Evolutionary conservation across 108 stramenopile genomes (phyloP).

Genomic region (Nitzschia inconspicua): DNA sequence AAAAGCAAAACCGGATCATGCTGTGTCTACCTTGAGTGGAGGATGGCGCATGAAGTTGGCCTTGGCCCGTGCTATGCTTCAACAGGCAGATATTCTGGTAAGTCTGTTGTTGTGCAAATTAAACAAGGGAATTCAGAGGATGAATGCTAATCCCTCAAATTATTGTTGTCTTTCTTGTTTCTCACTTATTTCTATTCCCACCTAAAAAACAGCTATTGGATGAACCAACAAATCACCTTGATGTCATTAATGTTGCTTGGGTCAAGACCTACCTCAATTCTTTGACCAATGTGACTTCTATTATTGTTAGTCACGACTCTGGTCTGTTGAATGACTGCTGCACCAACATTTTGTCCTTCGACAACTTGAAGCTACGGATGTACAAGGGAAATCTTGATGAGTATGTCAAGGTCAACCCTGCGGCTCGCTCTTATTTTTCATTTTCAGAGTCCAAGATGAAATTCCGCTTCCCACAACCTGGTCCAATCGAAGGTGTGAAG

Average conservation of each 20-base stretch:
- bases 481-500: conserved; percentile 97
- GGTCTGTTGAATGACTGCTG: conserved; percentile 99
- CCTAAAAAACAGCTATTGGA: too few relatives aligned
- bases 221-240: conserved; percentile 99
- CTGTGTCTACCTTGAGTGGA: conserved; percentile 95
- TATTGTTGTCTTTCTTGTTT: neutral
- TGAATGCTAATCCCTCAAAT: too few relatives aligned
- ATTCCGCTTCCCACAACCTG: conserved; percentile 97
- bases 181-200: too few relatives aligned
- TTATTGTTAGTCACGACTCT: conserved; percentile 99
- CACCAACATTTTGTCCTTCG: conserved; percentile 96
- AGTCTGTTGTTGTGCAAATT: too few relatives aligned
- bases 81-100: conserved; percentile 97
- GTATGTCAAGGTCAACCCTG: conserved; percentile 95
- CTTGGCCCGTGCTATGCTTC: conserved; percentile 98
- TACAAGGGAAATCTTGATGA: conserved; percentile 99
- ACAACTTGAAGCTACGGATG: conserved; percentile 94
- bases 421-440: conserved; percentile 96
- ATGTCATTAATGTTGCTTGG: conserved; percentile 99
- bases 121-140: too few relatives aligned
- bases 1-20: conserved; percentile 96
- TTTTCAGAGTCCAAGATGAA: conserved; percentile 90
- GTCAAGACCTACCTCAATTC: conserved; percentile 99
- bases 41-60: conserved; percentile 99
- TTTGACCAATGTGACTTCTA: conserved; percentile 91